Conservation (phyloP, 768 basidiomycete genomes). For the Rhodotorula toruloides region DNA sequence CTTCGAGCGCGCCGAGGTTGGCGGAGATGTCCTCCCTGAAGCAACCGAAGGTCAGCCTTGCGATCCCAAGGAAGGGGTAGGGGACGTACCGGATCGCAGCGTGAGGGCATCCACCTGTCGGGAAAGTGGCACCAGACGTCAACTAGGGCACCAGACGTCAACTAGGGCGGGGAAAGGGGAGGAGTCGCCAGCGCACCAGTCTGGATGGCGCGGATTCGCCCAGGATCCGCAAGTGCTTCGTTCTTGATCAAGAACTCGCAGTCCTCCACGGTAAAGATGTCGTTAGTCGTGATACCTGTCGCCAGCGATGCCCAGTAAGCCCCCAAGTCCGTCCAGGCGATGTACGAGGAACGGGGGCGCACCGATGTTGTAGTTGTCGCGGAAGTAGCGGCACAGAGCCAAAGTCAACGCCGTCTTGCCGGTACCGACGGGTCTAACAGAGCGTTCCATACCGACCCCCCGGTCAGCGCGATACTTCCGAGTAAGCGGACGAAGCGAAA, state of each 20-base stretch:
- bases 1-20: constrained; percentile 92
- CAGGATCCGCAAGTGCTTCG: constrained; percentile 71
- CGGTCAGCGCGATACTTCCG: too few species aligned
- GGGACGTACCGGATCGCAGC: constrained; percentile 71
- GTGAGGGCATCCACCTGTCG: constrained; percentile 83
- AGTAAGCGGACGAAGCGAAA: constrained; percentile 5
- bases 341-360: not conserved
- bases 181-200: constrained; percentile 55
- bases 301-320: not conserved
- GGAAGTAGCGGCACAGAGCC: constrained; percentile 73
- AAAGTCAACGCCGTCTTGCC: constrained; percentile 94
- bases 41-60: not conserved
- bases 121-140: too few species aligned
- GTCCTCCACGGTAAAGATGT: constrained; percentile 93
- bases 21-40: constrained; percentile 82
- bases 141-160: too few species aligned
- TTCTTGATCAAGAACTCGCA: constrained; percentile 95
- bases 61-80: not conserved
- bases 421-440: constrained; percentile 94
- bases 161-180: too few species aligned
- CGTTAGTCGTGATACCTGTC: constrained; percentile 95
- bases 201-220: constrained; percentile 86
- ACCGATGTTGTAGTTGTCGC: constrained; percentile 89
- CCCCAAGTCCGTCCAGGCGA: not conserved
- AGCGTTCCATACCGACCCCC: too few species aligned